phyloP scores from a whole-genome alignment of 495 filamentous ascomycete species.

The Pseudomonodictys pantanalensis region DNA sequence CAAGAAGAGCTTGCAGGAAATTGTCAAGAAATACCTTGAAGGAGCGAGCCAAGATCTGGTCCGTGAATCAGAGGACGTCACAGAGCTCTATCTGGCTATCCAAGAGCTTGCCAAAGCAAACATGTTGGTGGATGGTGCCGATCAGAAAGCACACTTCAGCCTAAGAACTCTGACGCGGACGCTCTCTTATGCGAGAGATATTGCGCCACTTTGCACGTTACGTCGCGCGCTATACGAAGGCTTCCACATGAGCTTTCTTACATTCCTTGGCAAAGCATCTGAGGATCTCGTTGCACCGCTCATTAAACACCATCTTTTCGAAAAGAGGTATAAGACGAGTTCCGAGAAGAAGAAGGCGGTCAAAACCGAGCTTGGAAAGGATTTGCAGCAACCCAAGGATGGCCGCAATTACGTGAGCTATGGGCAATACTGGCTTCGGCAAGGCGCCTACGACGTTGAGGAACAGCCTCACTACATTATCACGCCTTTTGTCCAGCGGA shows the following conservation, averaged over 20 bases:
- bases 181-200: conserved; percentile 78
- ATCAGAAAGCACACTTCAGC: conserved; percentile 92
- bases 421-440: conserved; percentile 87
- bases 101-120: conserved; percentile 79
- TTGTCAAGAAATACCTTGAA: conserved; percentile 83
- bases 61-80: conserved; percentile 64
- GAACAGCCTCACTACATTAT: conserved; percentile 90
- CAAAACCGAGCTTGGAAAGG: conserved; percentile 66
- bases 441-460: conserved; percentile 62
- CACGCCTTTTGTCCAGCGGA: conserved; percentile 89
- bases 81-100: conserved; percentile 78
- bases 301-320: conserved; percentile 76
- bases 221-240: conserved; percentile 88
- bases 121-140: conserved; percentile 85
- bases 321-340: conserved; percentile 63
- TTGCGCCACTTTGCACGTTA: conserved; percentile 81
- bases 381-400: conserved; percentile 70
- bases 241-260: conserved; percentile 97
- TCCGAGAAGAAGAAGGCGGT: too few species aligned
- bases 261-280: conserved; percentile 74
- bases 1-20: conserved; percentile 72
- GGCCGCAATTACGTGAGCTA: conserved; percentile 79
- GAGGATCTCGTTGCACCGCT: conserved; percentile 72
- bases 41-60: conserved; percentile 60
- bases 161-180: conserved; percentile 91